Evolutionary conservation across 345 rosid species (phyloP).

Genomic region (Rhodamnia argentea): DNA sequence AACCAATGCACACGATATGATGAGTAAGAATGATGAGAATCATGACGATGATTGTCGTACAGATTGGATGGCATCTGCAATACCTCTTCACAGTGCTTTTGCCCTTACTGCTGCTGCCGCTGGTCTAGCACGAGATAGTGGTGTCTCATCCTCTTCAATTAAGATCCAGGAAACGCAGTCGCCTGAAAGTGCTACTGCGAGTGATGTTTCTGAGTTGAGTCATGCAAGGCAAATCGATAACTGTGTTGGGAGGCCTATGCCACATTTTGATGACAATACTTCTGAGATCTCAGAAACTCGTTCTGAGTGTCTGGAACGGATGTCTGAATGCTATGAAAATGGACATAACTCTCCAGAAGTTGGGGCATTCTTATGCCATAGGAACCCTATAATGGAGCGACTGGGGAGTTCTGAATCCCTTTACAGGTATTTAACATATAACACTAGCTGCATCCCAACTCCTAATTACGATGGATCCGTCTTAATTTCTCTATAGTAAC

Average conservation of each 20-base stretch:
- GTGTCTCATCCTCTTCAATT: constrained; percentile 32
- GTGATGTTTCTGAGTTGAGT: constrained; percentile 63
- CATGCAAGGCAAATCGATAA: constrained; percentile 52
- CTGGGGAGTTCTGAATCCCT: constrained; percentile 62
- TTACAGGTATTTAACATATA: constrained; percentile 50
- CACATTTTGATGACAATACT: constrained; percentile 45
- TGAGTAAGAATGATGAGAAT: constrained; percentile 23
- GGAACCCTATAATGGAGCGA: constrained; percentile 39
- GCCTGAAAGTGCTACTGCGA: constrained; percentile 45
- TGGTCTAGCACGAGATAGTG: constrained; percentile 55
- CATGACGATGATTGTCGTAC: constrained; percentile 15
- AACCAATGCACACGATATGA: constrained; percentile 26
- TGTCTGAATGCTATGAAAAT: constrained; percentile 35
- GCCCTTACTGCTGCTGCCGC: constrained; percentile 82
- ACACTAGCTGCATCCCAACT: neutral
- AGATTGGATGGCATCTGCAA: constrained; percentile 82
- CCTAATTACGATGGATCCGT: neutral
- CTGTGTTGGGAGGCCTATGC: constrained; percentile 35
- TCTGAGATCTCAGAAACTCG: constrained; percentile 59
- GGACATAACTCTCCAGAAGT: constrained; percentile 62
- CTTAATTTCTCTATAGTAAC: neutral
- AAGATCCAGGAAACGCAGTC: constrained; percentile 48
- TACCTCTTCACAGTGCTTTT: constrained; percentile 61
- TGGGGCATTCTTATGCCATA: constrained; percentile 22
- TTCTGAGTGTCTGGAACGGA: constrained; percentile 44